Conservation (phyloP, 352 stramenopile genomes). For the Phytophthora brassicae region DNA sequence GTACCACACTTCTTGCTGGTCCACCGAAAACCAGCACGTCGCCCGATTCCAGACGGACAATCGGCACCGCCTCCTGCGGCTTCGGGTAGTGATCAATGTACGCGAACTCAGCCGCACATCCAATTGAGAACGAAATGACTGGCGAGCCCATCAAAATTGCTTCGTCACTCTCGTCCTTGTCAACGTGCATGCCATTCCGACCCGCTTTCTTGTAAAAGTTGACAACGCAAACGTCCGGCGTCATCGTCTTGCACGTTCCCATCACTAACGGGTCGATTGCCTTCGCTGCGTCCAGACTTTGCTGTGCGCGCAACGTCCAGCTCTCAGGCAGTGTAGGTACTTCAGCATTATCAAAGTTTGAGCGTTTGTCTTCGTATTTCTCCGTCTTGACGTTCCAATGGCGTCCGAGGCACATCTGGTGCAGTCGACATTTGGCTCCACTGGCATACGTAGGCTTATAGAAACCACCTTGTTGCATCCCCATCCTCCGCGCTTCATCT, state of each 20-base stretch:
- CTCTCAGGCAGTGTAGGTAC: slow-evolving; percentile 34
- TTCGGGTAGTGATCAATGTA: slow-evolving; percentile 69
- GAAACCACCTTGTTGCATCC: slow-evolving; percentile 46
- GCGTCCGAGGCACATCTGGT: slow-evolving; percentile 71
- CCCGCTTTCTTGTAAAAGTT: slow-evolving; percentile 82
- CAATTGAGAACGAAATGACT: slow-evolving; percentile 74
- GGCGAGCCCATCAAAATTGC: slow-evolving; percentile 65
- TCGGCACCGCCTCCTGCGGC: slow-evolving; percentile 48
- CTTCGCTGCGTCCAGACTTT: slow-evolving; percentile 41
- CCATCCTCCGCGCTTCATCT: slow-evolving; percentile 48
- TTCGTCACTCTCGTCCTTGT: slow-evolving; percentile 68
- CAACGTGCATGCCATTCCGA: slow-evolving; percentile 72
- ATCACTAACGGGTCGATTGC: slow-evolving; percentile 45
- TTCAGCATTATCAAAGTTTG: slow-evolving; percentile 49
- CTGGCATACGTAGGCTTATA: slow-evolving; percentile 74
- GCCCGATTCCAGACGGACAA: slow-evolving; percentile 65
- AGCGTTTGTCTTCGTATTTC: slow-evolving; percentile 59
- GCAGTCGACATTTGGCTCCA: slow-evolving; percentile 68
- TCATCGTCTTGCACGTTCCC: slow-evolving; percentile 47
- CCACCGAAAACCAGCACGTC: slow-evolving; percentile 78
- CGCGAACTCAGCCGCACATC: slow-evolving; percentile 63
- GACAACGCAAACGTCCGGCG: slow-evolving; percentile 67
- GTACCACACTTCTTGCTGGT: slow-evolving; percentile 54
- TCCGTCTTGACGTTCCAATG: slow-evolving; percentile 79
- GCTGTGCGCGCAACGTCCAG: slow-evolving; percentile 39